phyloP scores from a whole-genome alignment of 2,329 filamentous ascomycete species.

The Verticillium nubilum region DNA sequence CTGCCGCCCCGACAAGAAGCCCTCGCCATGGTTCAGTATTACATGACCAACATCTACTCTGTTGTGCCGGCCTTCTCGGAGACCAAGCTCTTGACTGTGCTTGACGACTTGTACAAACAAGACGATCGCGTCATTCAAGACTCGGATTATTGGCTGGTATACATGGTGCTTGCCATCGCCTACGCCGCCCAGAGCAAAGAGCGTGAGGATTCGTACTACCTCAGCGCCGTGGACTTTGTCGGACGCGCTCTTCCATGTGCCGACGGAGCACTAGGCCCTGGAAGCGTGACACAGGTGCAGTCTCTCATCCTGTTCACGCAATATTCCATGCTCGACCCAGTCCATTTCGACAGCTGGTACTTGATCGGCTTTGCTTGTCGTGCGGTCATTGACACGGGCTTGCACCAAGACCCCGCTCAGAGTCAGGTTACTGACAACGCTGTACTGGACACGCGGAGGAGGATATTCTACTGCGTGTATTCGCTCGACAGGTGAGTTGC shows the following conservation, averaged over 20 bases:
- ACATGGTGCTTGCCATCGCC: slow-evolving; percentile 83
- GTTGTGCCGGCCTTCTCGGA: slow-evolving; percentile 82
- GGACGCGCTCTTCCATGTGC: slow-evolving; percentile 67
- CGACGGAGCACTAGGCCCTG: slow-evolving; percentile 78
- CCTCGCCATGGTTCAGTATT: slow-evolving; percentile 70
- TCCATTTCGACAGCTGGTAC: slow-evolving; percentile 92
- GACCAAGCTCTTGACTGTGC: slow-evolving; percentile 66
- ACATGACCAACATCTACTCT: slow-evolving; percentile 75
- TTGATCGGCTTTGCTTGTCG: slow-evolving; percentile 85
- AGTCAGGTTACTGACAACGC: slow-evolving; percentile 62
- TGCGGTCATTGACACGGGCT: slow-evolving; percentile 81
- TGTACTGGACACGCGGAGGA: slow-evolving; percentile 70
- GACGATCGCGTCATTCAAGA: slow-evolving; percentile 56
- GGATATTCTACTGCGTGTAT: slow-evolving; percentile 88
- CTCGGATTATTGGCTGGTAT: slow-evolving; percentile 79
- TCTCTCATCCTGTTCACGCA: slow-evolving; percentile 80
- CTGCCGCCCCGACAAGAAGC: slow-evolving; percentile 69
- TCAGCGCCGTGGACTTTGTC: slow-evolving; percentile 50
- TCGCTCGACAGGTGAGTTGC: slow-evolving; percentile 69
- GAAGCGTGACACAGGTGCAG: slow-evolving; percentile 80
- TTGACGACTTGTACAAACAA: slow-evolving; percentile 77
- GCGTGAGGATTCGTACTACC: slow-evolving; percentile 59
- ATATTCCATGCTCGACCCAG: slow-evolving; percentile 84
- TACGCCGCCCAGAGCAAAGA: slow-evolving; percentile 68
- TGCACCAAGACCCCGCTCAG: slow-evolving; percentile 83